Conservation (phyloP, 768 basidiomycete genomes). For the Termitomyces eurrhizus region DNA sequence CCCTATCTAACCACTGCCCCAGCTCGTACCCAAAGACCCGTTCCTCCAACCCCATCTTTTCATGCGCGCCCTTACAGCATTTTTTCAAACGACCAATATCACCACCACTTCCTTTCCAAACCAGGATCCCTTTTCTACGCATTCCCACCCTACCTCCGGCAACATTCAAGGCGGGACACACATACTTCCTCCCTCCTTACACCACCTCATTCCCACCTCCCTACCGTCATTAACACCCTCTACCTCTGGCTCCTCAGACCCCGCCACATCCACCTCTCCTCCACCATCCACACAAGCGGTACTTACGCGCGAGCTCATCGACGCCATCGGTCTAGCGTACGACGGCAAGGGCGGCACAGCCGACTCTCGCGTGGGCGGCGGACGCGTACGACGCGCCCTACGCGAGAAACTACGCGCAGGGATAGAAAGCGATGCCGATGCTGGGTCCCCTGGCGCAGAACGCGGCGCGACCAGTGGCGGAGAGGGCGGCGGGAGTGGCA, state of each 20-base stretch:
- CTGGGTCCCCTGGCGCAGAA: background rate
- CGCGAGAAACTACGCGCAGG: constrained; percentile 45
- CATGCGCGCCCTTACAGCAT: constrained; percentile 40
- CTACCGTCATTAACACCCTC: constrained; percentile 7
- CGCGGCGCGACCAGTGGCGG: constrained; percentile 20
- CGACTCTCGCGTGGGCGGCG: constrained; percentile 53
- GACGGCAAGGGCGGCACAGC: constrained; percentile 40
- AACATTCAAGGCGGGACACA: background rate
- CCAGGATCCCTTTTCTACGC: constrained; percentile 6
- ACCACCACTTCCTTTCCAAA: constrained; percentile 1
- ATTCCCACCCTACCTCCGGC: constrained; percentile 2
- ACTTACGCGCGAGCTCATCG: constrained; percentile 43
- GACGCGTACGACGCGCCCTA: constrained; percentile 42
- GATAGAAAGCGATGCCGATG: constrained; percentile 24
- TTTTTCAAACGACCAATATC: constrained; percentile 24
- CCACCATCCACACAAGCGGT: constrained; percentile 17
- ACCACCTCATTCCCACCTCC: constrained; percentile 10
- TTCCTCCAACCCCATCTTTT: constrained; percentile 69
- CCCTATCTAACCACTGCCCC: background rate
- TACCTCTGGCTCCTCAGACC: constrained; percentile 7
- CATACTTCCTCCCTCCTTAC: constrained; percentile 7
- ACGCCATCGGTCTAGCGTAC: constrained; percentile 44
- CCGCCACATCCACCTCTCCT: constrained; percentile 14
- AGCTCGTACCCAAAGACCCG: constrained; percentile 67
- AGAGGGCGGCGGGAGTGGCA: constrained; percentile 17